Base-by-base conservation (phyloP, 1,139 yeast species). In the Hyphopichia wangnamkhiaoensis region DNA sequence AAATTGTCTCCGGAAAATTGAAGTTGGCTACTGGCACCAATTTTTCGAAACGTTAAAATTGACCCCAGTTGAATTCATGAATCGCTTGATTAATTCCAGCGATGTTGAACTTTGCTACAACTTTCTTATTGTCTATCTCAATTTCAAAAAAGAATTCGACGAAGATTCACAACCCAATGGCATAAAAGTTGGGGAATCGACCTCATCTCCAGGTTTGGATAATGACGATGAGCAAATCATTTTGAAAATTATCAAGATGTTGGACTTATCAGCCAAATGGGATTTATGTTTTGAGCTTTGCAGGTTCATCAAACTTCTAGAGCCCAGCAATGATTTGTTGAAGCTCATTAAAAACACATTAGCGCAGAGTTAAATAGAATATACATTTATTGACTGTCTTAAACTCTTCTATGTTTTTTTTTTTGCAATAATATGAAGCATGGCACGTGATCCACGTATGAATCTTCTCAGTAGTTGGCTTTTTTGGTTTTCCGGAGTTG, bases 221-320 rank as follows among this genome's bases (percentile, higher is more conserved):
- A 42, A 47, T 3, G 50, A 56, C 12, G 77, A 72, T 41, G 59
- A 60, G 31, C 46, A 47, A 9, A 61, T 71, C 31, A 69, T 72
- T 9, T 40, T 66, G 16, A 52, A 60, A 35, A 68, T 72, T 6
- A 61, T 71, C 28, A 54, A 50, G 29, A 59, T 68, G 64, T 53
- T 72, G 15, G 65, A 57, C 29, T 46, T 47, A 10, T 55, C 63
- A 6, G 49, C 57, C 26, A 61, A 59, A 41, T 72, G 75, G 75
- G 75, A 71, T 37, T 68, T 72, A 66, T 69, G 75, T 41, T 69
- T 67, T 49, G 77, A 72, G 44, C 57, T 72, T 29, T 71, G 77
- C 48, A 59, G 78, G 23, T 72, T 70, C 43, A 61, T 71, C 31
- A 71, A 71, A 46, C 46, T 72, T 14, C 53, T 72, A 31, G 74